Evolutionary conservation across 2,329 filamentous ascomycete species (phyloP), one percentile per base, ranked within the genome.

Genomic region (Venturia asperata): DNA sequence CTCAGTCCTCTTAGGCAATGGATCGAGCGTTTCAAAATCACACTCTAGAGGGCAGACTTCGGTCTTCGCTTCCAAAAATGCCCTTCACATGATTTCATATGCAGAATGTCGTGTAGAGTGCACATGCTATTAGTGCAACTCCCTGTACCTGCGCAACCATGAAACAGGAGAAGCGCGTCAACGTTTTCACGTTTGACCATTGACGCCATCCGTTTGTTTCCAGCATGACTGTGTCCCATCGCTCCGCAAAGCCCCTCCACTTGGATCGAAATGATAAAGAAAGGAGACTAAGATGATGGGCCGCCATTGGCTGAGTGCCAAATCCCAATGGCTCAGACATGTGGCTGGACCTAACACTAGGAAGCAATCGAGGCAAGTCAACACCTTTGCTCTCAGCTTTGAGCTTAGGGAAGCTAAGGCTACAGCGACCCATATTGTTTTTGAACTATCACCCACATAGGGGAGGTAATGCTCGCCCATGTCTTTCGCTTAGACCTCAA

Each of bases 281-380:
- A 58, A 58, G 52, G 52, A 37, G 13, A 39, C n/a, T 1, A 10
- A 37, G 30, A 37, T 37, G 30, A 37, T n/a, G 17, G 52, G 27
- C 13, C n/a, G 19, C 52, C 17, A 58, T 58, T 58, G 52, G 52
- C 15, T n/a, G 15, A 3, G 15, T 37, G 30, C 2, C 15, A 58
- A 9, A 0, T 27, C 47, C 21, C 6, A 47, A 24, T 13, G 52
- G 52, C 52, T n/a, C 24, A 34, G 49, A 19, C 10, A 55, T 34
- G 49, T 55, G 24, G 49, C 49, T 55, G 49, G 30, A 27, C 49
- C 49, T 5, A 55, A 24, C 49, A 55, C 49, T 24, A 58, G n/a
- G 30, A 37, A 34, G 4, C 47, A 3, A 24, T 27, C 47, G n/a
- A 10, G 47, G 24, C 24, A 15, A 30, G 27, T 58, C 27, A 39